phyloP scores from a whole-genome alignment of 345 rosid species.

The Ceriops tagal region DNA sequence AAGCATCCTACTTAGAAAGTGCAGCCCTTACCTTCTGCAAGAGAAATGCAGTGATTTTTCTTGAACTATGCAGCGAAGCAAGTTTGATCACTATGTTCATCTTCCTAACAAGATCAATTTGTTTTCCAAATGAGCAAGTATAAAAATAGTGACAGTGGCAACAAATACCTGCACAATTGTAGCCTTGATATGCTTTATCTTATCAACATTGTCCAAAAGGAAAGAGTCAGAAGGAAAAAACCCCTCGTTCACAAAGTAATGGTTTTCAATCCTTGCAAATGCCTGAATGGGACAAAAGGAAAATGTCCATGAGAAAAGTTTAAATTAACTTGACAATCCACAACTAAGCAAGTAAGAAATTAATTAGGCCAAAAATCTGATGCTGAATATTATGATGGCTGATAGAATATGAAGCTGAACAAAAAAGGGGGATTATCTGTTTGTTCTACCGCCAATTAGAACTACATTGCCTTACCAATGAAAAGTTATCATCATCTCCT shows the following conservation, averaged over 20 bases:
- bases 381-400: neutral
- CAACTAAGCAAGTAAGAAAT: neutral
- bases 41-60: neutral
- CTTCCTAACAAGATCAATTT: constrained; percentile 1
- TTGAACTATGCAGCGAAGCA: neutral
- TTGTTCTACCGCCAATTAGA: neutral
- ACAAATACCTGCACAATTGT: constrained; percentile 74
- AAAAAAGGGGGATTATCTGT: neutral
- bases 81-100: neutral
- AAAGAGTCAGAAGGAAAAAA: constrained; percentile 73
- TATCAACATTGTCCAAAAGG: constrained; percentile 79
- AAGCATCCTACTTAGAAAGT: too few species aligned
- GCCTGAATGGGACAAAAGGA: constrained; percentile 48
- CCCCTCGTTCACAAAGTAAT: constrained; percentile 81
- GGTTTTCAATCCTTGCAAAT: constrained; percentile 97
- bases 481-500: constrained; percentile 86
- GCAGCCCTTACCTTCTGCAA: too few species aligned
- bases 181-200: constrained; percentile 77
- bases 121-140: neutral
- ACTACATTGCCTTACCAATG: constrained; percentile 52
- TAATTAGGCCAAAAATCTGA: neutral
- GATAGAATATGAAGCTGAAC: neutral
- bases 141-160: neutral
- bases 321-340: neutral
- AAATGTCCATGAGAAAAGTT: neutral